Evolutionary conservation across 352 stramenopile species (phyloP), one percentile per base, ranked within the genome.

Genomic region (Phytophthora chlamydospora): DNA sequence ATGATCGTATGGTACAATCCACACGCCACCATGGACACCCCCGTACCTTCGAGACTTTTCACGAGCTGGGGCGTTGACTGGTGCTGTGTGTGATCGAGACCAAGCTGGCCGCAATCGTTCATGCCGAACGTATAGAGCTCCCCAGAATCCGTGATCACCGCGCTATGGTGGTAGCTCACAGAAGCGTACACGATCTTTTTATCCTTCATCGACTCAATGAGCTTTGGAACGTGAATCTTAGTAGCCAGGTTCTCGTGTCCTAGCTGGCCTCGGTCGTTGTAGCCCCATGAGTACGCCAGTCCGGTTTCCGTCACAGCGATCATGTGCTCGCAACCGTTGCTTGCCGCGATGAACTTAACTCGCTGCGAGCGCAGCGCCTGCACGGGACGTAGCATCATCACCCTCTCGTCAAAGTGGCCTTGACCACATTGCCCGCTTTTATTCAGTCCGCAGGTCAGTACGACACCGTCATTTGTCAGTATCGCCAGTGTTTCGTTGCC

Each of bases 401-500:
- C 85, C 31, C 88, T 73, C 38, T 96, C 86, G 54, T 96, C 86
- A 64, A 93, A 94, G 61, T 95, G 82, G 1, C 88, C 88, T 6
- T 96, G 88, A 8, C 88, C 88, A 19, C 88, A 96, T 50, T 96
- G 88, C 0, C 88, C 88, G 42, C 83, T 96, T 46, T 96, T 95
- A 71, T 96, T 96, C 1, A 95, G 68, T 2, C 88, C 88, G 38
- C 86, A 94, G 3, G 85, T 95, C 29, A 93, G 55, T 7, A 96
- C 73, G 10, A 91, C 81, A 4, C 88, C 88, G 41, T 84, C 78
- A 62, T 91, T 92, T 4, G 87, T 96, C 19, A 96, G 68, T 46
- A 95, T 79, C 1, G 84, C 83, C 19, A 95, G 62, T 41, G 83
- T 89, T 56, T 95, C 88, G 35, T 95, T 95, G 16, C 88, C 88